phyloP scores from a whole-genome alignment of 768 basidiomycete species.

The Suillus subalutaceus region DNA sequence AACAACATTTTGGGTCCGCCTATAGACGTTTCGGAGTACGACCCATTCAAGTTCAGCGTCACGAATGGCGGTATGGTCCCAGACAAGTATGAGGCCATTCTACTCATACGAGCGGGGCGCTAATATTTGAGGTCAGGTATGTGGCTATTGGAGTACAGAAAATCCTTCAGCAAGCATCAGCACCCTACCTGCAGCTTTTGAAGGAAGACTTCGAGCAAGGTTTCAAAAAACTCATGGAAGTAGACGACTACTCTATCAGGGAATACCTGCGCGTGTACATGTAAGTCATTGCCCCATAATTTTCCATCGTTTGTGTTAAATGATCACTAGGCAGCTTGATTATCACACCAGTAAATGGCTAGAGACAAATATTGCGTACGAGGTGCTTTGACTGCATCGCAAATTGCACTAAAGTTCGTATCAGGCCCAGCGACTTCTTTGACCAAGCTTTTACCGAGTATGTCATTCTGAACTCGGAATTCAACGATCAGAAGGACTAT shows the following conservation, averaged over 20 bases:
- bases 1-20: conserved; percentile 2
- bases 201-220: background rate
- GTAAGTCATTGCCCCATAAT: background rate
- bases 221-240: background rate
- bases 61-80: background rate
- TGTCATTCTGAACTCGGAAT: background rate
- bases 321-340: background rate
- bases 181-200: conserved; percentile 6
- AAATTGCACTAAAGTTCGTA: background rate
- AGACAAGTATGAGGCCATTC: background rate
- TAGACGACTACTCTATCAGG: background rate
- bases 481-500: background rate
- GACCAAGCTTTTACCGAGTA: conserved; percentile 3
- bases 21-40: background rate
- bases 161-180: background rate
- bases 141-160: background rate
- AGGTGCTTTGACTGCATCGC: background rate
- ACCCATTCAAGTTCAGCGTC: background rate
- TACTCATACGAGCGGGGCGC: too few species aligned
- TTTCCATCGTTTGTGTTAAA: background rate
- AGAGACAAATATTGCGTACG: background rate
- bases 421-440: background rate
- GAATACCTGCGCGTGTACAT: conserved; percentile 1
- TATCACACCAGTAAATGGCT: conserved; percentile 4
- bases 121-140: background rate